Percentiles rank a stretch among this genome's conserved stretches.
phyloP scores from a whole-genome alignment of 192 early-diverging fungal species.

The Coemansia aciculifera region DNA sequence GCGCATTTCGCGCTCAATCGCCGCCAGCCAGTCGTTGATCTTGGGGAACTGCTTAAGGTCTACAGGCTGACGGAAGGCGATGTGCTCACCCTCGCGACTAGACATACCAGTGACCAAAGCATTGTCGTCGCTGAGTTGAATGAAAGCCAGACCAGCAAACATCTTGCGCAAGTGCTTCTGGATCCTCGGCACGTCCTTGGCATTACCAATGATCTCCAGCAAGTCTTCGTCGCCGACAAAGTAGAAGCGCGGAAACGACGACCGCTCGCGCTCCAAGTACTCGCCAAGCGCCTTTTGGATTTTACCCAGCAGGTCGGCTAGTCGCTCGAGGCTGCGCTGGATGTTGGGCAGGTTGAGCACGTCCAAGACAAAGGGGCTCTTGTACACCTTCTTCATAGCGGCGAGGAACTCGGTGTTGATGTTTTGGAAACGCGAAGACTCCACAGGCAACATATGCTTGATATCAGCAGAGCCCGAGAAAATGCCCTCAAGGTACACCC shows the following conservation, averaged over 20 bases:
- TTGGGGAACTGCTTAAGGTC: constrained; percentile 80
- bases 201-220: constrained; percentile 99
- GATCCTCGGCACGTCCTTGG: constrained; percentile 91
- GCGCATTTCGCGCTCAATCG: constrained; percentile 94
- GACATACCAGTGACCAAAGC: constrained; percentile 76
- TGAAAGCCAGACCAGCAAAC: constrained; percentile 93
- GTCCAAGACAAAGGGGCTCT: constrained; percentile 95
- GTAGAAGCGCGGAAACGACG: constrained; percentile 98
- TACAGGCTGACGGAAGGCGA: constrained; percentile 76
- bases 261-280: constrained; percentile 95
- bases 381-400: constrained; percentile 99
- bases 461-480: constrained; percentile 97
- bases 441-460: constrained; percentile 93
- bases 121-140: constrained; percentile 81
- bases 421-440: constrained; percentile 93
- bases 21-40: constrained; percentile 97
- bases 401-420: constrained; percentile 98
- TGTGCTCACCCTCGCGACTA: constrained; percentile 91
- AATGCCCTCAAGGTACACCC: constrained; percentile 99
- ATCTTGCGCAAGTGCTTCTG: constrained; percentile 99
- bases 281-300: constrained; percentile 99
- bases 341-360: constrained; percentile 91
- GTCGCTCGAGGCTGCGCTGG: constrained; percentile 92
- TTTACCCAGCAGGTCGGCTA: constrained; percentile 89
- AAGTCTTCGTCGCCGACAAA: constrained; percentile 99